These are phyloP conservation scores for Funneliformis mosseae DNA, from an alignment of 192 early-diverging fungal species.

Conservation along the genomic window DNA sequence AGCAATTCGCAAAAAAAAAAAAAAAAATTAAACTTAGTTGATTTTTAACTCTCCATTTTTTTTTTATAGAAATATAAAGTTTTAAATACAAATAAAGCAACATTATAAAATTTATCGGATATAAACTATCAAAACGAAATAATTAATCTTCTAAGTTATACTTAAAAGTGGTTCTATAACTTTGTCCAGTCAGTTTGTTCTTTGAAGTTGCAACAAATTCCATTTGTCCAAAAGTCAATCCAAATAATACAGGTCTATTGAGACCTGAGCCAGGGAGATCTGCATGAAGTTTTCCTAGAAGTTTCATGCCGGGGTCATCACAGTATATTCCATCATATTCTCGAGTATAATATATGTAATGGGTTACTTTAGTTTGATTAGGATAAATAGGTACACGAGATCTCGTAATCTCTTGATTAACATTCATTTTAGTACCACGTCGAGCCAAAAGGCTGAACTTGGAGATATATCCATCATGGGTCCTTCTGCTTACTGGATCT, in stretches of 20 bases:
- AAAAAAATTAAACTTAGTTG: too few species aligned
- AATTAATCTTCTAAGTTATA: too few species aligned
- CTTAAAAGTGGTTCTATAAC: not conserved
- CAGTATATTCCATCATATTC: not conserved
- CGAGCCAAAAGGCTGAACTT: not conserved
- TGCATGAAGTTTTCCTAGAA: not conserved
- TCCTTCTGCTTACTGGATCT: not conserved
- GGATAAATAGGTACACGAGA: not conserved
- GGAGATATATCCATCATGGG: not conserved
- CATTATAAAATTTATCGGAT: too few species aligned
- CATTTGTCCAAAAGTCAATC: conserved; percentile 4
- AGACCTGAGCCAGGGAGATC: not conserved
- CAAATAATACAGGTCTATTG: not conserved
- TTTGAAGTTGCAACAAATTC: conserved; percentile 14
- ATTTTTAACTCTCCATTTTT: too few species aligned
- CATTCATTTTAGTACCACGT: not conserved
- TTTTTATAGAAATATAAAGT: too few species aligned
- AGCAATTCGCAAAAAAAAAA: too few species aligned
- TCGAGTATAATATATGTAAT: not conserved
- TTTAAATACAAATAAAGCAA: too few species aligned
- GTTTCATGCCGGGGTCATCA: not conserved
- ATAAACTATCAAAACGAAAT: too few species aligned
- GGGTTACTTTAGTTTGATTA: not conserved
- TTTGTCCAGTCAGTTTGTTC: not conserved
- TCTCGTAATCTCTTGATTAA: not conserved